Evolutionary conservation across 2,329 filamentous ascomycete genomes (phyloP).

Genomic region (Parastagonospora nodorum): DNA sequence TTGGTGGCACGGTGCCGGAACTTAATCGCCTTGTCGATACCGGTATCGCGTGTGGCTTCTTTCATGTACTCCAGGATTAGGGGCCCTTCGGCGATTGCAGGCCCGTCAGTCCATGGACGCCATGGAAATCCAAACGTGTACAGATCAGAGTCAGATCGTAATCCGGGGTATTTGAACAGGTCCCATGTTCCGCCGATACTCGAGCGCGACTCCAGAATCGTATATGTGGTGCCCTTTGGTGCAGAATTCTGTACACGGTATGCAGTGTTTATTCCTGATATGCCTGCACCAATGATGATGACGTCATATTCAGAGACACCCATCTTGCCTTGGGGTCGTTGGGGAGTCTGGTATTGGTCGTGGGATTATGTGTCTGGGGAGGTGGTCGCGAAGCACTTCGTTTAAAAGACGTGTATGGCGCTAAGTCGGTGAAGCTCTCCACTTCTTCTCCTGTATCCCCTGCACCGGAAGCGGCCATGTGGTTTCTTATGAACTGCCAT

Average conservation of each 20-base stretch:
- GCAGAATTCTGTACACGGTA: conserved; percentile 66
- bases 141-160: conserved; percentile 54
- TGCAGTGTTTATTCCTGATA: conserved; percentile 74
- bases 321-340: too few relatives aligned
- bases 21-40: conserved; percentile 50
- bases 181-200: conserved; percentile 76
- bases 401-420: too few relatives aligned
- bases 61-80: conserved; percentile 48
- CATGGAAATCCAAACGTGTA: conserved; percentile 63
- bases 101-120: conserved; percentile 63
- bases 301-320: conserved; percentile 28
- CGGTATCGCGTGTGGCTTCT: conserved; percentile 41
- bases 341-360: too few relatives aligned
- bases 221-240: conserved; percentile 58
- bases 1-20: conserved; percentile 44
- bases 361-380: too few relatives aligned
- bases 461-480: too few relatives aligned
- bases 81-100: conserved; percentile 45
- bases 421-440: too few relatives aligned
- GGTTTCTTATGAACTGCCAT: too few relatives aligned
- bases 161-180: conserved; percentile 73
- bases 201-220: conserved; percentile 69
- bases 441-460: too few relatives aligned
- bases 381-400: too few relatives aligned
- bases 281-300: conserved; percentile 71